Conservation (phyloP, 176 grass and related monocot genomes). For the Carex myosuroides region DNA sequence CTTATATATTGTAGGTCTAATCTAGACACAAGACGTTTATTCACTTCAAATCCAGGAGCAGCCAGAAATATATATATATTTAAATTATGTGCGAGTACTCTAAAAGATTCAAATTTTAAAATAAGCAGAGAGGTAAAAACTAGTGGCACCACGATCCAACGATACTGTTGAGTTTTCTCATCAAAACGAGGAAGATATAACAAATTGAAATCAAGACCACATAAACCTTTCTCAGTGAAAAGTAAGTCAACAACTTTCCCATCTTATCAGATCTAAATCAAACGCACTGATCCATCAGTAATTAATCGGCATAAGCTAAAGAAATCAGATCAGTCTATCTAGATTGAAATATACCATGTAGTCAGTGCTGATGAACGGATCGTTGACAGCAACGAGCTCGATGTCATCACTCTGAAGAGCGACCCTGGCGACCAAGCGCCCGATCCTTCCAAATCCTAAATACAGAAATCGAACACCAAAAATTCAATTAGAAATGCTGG, state of each 20-base stretch:
- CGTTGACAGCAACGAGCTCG: conserved; percentile 53
- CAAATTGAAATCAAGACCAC: not conserved
- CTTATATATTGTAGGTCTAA: not conserved
- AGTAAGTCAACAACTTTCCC: not conserved
- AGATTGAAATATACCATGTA: conserved; percentile 46
- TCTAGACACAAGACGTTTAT: not conserved
- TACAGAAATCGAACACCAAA: conserved; percentile 1
- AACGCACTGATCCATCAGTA: not conserved
- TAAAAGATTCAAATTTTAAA: too few relatives aligned
- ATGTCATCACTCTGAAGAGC: conserved; percentile 54
- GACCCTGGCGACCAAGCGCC: conserved; percentile 44
- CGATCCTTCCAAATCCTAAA: conserved; percentile 57
- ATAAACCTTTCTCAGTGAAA: not conserved
- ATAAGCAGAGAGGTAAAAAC: not conserved
- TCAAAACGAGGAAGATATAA: not conserved
- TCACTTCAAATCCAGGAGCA: not conserved
- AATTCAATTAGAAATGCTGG: not conserved
- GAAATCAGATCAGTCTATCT: not conserved
- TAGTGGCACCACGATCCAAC: not conserved
- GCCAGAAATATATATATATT: not conserved
- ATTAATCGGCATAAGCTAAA: not conserved
- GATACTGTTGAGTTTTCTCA: not conserved
- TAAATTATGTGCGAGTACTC: not conserved
- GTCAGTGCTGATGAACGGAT: conserved; percentile 54
- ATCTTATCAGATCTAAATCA: conserved; percentile 24